phyloP scores from a whole-genome alignment of 1,139 yeast genomes.

The Nakaseomyces nivariensis region DNA sequence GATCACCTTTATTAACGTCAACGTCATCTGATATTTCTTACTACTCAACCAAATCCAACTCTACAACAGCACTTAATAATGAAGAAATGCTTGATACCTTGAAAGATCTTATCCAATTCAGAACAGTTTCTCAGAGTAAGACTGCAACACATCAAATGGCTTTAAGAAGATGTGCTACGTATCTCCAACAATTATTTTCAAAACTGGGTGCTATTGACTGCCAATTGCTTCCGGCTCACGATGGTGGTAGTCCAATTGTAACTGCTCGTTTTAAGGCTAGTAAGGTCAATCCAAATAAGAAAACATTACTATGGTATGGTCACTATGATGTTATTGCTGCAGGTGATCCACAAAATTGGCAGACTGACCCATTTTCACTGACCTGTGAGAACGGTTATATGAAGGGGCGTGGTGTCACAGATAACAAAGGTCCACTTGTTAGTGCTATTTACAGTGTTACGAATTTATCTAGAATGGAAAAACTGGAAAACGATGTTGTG shows the following conservation, averaged over 20 bases:
- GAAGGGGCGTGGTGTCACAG: slow-evolving; percentile 88
- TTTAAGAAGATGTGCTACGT: slow-evolving; percentile 80
- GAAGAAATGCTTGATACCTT: slow-evolving; percentile 58
- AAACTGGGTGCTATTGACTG: slow-evolving; percentile 65
- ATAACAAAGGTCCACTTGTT: slow-evolving; percentile 89
- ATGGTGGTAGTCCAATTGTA: slow-evolving; percentile 73
- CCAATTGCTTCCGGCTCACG: slow-evolving; percentile 57
- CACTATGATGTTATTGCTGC: slow-evolving; percentile 89
- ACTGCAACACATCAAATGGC: slow-evolving; percentile 51
- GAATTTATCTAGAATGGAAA: slow-evolving; percentile 44
- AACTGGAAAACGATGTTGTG: slow-evolving; percentile 62
- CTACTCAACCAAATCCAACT: neutral
- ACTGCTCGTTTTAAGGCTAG: slow-evolving; percentile 57
- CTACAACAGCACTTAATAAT: slow-evolving; percentile 32
- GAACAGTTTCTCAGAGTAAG: slow-evolving; percentile 68
- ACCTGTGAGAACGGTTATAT: slow-evolving; percentile 75
- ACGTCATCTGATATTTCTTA: neutral
- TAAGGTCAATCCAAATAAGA: slow-evolving; percentile 13
- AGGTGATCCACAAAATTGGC: slow-evolving; percentile 55
- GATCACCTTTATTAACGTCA: neutral
- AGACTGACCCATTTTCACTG: slow-evolving; percentile 65
- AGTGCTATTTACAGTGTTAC: slow-evolving; percentile 87
- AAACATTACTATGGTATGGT: slow-evolving; percentile 73
- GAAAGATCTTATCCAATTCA: slow-evolving; percentile 51
- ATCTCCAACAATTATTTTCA: slow-evolving; percentile 50